Evolutionary conservation across 148 eudicot species (phyloP), one percentile per base, ranked within the genome.

Genomic region (Euryodendron excelsum): DNA sequence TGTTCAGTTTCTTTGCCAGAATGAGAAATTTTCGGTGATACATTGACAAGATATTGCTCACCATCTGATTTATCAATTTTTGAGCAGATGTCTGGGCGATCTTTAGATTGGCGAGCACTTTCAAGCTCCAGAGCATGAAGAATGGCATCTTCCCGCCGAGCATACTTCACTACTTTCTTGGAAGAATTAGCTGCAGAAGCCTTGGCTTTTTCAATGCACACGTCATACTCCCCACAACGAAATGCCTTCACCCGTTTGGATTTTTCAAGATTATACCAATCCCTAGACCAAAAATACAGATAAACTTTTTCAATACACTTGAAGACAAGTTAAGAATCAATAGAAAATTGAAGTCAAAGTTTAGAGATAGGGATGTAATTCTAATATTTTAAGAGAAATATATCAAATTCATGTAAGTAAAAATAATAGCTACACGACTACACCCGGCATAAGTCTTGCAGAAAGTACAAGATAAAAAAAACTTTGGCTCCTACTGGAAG

Each of bases 91-190:
- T 80, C 80, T 36, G 81, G 77, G 41, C 37, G 45, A 36, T 84
- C 79, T 82, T 86, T 84, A 48, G 82, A 80, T 47, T 78, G 63
- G 47, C 56, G 77, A 77, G 88, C 78, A 75, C 82, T 85, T 86
- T 95, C 98, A 66, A 95, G 85, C 82, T 92, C 93, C 69, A 93
- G 96, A 52, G 98, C 98, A 77, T 84, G 86, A 79, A 95, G 59
- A 81, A 95, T 95, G n/a, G 98, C 98, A 72, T 90, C 88, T 77
- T 92, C 97, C 34, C 94, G 81, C 52, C 92, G 85, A 62, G 94
- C 92, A 82, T 91, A 89, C 77, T 88, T 95, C 73, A 84, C 83
- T 48, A 77, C 80, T 79, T 84, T 91, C 79, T 82, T 91, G 21
- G 84, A 82, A 53, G 82, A 77, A 41, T 69, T 82, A 55, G 90